These are phyloP conservation scores for Alnus glutinosa DNA, from an alignment of 306 rosid species.

Conservation along the genomic window DNA sequence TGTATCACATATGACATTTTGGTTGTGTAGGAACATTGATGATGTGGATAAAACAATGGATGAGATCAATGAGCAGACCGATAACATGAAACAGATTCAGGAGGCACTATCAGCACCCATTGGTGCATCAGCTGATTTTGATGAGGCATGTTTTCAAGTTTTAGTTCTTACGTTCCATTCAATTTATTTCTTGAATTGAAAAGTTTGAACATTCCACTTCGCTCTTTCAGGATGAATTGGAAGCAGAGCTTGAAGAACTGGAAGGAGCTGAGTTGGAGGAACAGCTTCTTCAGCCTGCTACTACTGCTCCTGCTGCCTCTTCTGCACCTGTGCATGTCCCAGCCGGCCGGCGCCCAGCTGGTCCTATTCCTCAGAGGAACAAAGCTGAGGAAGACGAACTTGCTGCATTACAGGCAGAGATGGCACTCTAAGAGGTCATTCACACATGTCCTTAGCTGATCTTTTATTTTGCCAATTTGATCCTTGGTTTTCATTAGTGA, in stretches of 20 bases:
- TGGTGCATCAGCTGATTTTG: slow-evolving; percentile 89
- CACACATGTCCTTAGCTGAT: slow-evolving; percentile 13
- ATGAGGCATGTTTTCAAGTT: slow-evolving; percentile 58
- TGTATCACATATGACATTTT: slow-evolving; percentile 10
- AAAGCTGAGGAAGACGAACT: slow-evolving; percentile 92
- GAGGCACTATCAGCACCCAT: slow-evolving; percentile 91
- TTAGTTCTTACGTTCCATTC: neutral
- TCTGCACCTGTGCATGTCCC: slow-evolving; percentile 86
- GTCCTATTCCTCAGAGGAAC: slow-evolving; percentile 59
- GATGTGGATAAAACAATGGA: slow-evolving; percentile 98
- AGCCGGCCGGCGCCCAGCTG: slow-evolving; percentile 75
- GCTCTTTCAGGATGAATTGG: slow-evolving; percentile 78
- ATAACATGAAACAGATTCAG: slow-evolving; percentile 98
- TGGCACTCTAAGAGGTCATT: slow-evolving; percentile 88
- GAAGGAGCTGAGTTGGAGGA: slow-evolving; percentile 99
- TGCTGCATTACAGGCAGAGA: slow-evolving; percentile 98
- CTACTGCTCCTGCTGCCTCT: slow-evolving; percentile 92
- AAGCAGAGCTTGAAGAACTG: slow-evolving; percentile 97
- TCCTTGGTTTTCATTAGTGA: neutral
- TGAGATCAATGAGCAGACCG: slow-evolving; percentile 97
- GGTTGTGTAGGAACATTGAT: slow-evolving; percentile 75
- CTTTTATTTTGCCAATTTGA: neutral
- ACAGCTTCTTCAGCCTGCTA: slow-evolving; percentile 95
- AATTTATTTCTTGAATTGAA: neutral
- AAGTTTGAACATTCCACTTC: slow-evolving; percentile 21